Percentiles rank a stretch among this genome's conserved stretches.
phyloP scores from a whole-genome alignment of 2,329 filamentous ascomycete species.

The Trichoderma brevicompactum region DNA sequence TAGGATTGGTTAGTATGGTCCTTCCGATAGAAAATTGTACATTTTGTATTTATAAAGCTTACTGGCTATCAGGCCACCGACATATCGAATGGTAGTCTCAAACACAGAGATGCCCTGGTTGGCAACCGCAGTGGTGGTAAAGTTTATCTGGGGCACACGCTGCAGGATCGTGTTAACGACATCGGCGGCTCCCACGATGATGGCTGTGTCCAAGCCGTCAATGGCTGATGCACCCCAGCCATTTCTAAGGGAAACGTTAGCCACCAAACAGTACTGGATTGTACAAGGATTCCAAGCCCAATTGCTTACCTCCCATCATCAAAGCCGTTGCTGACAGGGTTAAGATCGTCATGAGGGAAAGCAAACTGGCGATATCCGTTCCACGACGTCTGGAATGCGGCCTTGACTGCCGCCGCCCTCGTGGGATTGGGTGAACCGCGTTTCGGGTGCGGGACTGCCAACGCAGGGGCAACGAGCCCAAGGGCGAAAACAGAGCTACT shows the following conservation, averaged over 20 bases:
- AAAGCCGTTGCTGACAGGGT: constrained; percentile 67
- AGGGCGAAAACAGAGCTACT: constrained; percentile 17
- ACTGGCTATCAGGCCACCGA: constrained; percentile 80
- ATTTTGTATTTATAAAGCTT: too few relatives aligned
- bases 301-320: constrained; percentile 68
- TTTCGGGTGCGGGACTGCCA: constrained; percentile 19
- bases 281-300: too few relatives aligned
- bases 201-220: constrained; percentile 78
- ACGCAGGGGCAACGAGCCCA: constrained; percentile 20
- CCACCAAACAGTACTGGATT: neutral
- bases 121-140: constrained; percentile 55
- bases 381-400: constrained; percentile 73
- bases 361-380: constrained; percentile 73
- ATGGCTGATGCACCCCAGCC: constrained; percentile 84
- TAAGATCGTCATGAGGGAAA: constrained; percentile 76
- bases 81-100: constrained; percentile 87
- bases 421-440: constrained; percentile 37
- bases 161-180: constrained; percentile 73
- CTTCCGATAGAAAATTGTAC: too few relatives aligned
- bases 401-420: constrained; percentile 65
- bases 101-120: constrained; percentile 72
- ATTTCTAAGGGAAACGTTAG: constrained; percentile 58
- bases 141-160: constrained; percentile 73
- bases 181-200: constrained; percentile 72
- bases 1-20: neutral